Conservation (phyloP, 371 early-diverging fungal species). For the Mortierella sp. region DNA sequence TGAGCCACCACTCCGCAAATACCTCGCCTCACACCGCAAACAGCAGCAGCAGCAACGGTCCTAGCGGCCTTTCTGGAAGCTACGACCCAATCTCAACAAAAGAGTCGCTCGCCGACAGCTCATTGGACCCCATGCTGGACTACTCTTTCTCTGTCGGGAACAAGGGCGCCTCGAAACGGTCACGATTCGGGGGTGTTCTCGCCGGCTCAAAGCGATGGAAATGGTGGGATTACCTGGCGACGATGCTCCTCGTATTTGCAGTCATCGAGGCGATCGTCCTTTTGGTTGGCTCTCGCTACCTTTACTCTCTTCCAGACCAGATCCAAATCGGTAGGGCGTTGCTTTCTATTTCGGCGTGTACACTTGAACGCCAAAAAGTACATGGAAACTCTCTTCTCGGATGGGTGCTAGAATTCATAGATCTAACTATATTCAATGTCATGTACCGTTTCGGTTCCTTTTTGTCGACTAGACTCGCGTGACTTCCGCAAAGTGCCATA, state of each 20-base stretch:
- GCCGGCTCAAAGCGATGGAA: constrained; percentile 54
- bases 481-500: constrained; percentile 63
- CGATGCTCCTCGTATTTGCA: constrained; percentile 55
- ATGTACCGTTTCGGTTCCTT: no score
- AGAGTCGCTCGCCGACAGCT: neutral
- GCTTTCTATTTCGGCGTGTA: no score
- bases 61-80: constrained; percentile 7
- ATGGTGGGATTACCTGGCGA: constrained; percentile 63
- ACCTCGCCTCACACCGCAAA: constrained; percentile 1
- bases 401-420: no score
- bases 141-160: constrained; percentile 30
- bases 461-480: constrained; percentile 28
- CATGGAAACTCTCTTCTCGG: no score
- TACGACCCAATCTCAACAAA: neutral
- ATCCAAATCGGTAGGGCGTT: no score
- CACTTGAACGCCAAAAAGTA: no score
- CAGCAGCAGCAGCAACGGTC: constrained; percentile 1
- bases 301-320: constrained; percentile 56
- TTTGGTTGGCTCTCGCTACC: constrained; percentile 52
- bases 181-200: constrained; percentile 15
- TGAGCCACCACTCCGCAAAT: constrained; percentile 9
- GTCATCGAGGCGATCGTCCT: constrained; percentile 54
- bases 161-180: constrained; percentile 32
- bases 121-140: constrained; percentile 14
- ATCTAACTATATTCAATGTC: no score